Conservation (phyloP, 805 yeast species). For the Peterozyma toletana region DNA sequence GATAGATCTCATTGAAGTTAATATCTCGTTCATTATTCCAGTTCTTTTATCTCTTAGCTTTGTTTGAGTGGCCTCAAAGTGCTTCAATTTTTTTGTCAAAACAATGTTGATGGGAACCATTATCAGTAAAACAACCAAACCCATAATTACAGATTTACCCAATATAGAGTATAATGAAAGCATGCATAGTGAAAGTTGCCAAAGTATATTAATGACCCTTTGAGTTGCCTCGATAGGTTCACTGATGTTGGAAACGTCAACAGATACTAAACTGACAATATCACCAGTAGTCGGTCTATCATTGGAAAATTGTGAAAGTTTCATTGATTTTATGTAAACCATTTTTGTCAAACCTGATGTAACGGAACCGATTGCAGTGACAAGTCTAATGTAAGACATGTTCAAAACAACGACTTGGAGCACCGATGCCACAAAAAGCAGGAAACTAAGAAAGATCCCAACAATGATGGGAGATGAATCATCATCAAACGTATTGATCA, state of each 20-base stretch:
- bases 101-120: conserved; percentile 51
- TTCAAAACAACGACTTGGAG: conserved; percentile 50
- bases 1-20: conserved; percentile 53
- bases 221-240: conserved; percentile 38
- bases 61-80: conserved; percentile 48
- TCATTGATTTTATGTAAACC: conserved; percentile 54
- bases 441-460: conserved; percentile 48
- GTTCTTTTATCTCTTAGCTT: conserved; percentile 55
- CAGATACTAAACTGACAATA: conserved; percentile 58
- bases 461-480: conserved; percentile 29
- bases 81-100: conserved; percentile 36
- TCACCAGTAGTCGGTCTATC: conserved; percentile 54
- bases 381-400: conserved; percentile 45
- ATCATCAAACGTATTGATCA: conserved; percentile 30
- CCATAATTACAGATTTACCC: conserved; percentile 56
- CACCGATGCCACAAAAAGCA: conserved; percentile 48
- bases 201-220: conserved; percentile 39
- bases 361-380: conserved; percentile 48
- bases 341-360: conserved; percentile 51
- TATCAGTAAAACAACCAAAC: conserved; percentile 42
- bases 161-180: conserved; percentile 42
- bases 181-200: conserved; percentile 36
- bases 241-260: conserved; percentile 55
- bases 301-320: conserved; percentile 49
- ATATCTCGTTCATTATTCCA: conserved; percentile 48